Conservation (phyloP, 129 eudicot genomes). For the Pittosporum tobira region DNA sequence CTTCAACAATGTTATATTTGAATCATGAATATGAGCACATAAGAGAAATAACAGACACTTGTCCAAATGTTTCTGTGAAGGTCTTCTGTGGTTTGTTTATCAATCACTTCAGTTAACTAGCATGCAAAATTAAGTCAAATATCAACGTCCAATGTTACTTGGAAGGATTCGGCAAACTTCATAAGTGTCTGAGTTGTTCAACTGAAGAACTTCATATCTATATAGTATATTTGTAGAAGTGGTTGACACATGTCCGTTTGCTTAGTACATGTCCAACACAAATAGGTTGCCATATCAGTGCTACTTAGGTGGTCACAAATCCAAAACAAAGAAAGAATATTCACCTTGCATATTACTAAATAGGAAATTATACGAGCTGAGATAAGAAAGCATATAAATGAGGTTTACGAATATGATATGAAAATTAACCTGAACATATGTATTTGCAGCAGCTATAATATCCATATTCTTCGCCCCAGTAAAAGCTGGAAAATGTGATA, state of each 20-base stretch:
- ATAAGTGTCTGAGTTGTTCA: too few relatives aligned
- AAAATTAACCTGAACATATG: constrained; percentile 74
- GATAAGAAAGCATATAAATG: not conserved
- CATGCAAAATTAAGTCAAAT: too few relatives aligned
- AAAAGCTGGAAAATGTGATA: constrained; percentile 53
- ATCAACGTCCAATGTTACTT: too few relatives aligned
- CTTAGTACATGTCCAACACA: not conserved
- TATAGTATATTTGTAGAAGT: not conserved
- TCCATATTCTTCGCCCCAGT: constrained; percentile 67
- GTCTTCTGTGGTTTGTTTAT: too few relatives aligned
- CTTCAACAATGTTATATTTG: too few relatives aligned
- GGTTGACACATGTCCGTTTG: not conserved
- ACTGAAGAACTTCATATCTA: too few relatives aligned
- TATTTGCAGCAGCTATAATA: constrained; percentile 74
- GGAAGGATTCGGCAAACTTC: too few relatives aligned
- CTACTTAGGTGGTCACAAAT: not conserved
- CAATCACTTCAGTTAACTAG: too few relatives aligned
- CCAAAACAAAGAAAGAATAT: not conserved
- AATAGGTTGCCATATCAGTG: not conserved
- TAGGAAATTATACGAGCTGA: not conserved
- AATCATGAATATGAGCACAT: too few relatives aligned
- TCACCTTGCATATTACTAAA: not conserved
- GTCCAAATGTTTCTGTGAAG: too few relatives aligned
- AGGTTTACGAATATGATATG: constrained; percentile 14
- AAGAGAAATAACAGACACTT: too few relatives aligned